Percentiles rank a stretch among this genome's conserved stretches.
phyloP scores from a whole-genome alignment of 2,329 filamentous ascomycete species.

The Aspergillus pseudonomiae region DNA sequence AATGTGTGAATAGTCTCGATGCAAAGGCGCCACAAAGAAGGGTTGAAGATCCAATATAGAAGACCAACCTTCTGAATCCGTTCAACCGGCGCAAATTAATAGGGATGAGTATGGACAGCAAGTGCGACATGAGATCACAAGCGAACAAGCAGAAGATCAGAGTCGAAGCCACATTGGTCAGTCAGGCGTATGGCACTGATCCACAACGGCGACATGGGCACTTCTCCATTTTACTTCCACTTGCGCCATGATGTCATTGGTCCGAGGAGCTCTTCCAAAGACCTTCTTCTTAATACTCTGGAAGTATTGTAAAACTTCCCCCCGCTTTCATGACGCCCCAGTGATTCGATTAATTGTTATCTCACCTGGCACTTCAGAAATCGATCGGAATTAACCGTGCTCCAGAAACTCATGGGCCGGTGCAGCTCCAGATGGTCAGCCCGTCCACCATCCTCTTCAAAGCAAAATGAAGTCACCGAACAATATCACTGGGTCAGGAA shows the following conservation, averaged over 20 bases:
- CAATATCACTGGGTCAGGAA: slow-evolving; percentile 13
- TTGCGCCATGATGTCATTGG: slow-evolving; percentile 11
- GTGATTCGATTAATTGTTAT: not conserved
- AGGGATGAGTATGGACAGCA: not conserved
- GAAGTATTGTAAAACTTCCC: not conserved
- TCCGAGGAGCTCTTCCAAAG: not conserved
- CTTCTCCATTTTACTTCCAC: not conserved
- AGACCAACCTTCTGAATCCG: not conserved
- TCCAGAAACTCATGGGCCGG: slow-evolving; percentile 17
- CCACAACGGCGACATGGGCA: slow-evolving; percentile 6
- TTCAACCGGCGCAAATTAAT: not conserved
- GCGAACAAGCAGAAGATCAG: not conserved
- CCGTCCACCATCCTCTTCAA: slow-evolving; percentile 9
- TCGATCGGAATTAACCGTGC: slow-evolving; percentile 19
- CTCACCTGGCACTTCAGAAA: slow-evolving; percentile 5
- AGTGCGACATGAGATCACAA: slow-evolving; percentile 9
- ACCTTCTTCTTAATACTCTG: not conserved
- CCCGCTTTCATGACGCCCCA: not conserved
- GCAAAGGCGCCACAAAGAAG: not conserved
- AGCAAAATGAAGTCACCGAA: slow-evolving; percentile 24
- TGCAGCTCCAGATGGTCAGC: slow-evolving; percentile 16
- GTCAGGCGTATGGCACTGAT: not conserved
- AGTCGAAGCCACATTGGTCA: slow-evolving; percentile 1
- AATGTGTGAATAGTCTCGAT: not conserved
- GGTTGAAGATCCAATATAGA: not conserved